Conservation (phyloP, 106 monocot species). For the Iris macrosiphon region DNA sequence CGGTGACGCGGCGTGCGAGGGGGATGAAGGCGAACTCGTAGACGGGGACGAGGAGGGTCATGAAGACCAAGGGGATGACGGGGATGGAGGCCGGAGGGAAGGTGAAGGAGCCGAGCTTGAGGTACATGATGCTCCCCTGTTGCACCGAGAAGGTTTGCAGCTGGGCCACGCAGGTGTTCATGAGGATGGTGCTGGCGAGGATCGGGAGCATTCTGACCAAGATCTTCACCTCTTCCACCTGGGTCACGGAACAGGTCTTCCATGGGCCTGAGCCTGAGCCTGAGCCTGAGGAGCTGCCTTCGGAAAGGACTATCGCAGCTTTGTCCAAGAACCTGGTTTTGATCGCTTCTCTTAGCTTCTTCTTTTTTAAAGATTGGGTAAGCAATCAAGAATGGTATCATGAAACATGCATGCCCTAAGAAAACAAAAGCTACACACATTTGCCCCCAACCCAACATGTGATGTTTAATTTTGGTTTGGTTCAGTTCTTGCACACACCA, state of each 20-base stretch:
- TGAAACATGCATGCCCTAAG: no score
- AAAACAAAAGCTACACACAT: no score
- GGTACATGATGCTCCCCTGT: constrained; percentile 39
- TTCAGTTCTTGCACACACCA: no score
- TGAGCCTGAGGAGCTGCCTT: no score
- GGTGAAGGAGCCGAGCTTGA: constrained; percentile 4
- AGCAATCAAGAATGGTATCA: no score
- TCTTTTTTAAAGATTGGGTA: no score
- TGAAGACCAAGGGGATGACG: constrained; percentile 34
- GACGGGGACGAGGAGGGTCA: constrained; percentile 31
- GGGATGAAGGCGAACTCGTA: constrained; percentile 34
- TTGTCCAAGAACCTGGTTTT: constrained; percentile 26
- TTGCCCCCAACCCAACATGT: no score
- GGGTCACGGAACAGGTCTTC: constrained; percentile 19
- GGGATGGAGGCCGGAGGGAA: constrained; percentile 27
- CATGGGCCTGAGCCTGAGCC: not conserved
- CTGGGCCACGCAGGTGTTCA: constrained; percentile 50
- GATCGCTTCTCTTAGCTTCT: no score
- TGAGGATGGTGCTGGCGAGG: constrained; percentile 35
- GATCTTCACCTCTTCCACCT: constrained; percentile 43
- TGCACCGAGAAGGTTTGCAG: constrained; percentile 47
- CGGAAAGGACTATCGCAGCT: constrained; percentile 12
- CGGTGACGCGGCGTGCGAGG: constrained; percentile 23
- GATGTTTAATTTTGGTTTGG: no score
- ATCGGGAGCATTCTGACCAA: constrained; percentile 35